Percentiles rank a stretch among this genome's conserved stretches.
Conservation (phyloP, 257 asterid species). For the Ballota nigra region DNA sequence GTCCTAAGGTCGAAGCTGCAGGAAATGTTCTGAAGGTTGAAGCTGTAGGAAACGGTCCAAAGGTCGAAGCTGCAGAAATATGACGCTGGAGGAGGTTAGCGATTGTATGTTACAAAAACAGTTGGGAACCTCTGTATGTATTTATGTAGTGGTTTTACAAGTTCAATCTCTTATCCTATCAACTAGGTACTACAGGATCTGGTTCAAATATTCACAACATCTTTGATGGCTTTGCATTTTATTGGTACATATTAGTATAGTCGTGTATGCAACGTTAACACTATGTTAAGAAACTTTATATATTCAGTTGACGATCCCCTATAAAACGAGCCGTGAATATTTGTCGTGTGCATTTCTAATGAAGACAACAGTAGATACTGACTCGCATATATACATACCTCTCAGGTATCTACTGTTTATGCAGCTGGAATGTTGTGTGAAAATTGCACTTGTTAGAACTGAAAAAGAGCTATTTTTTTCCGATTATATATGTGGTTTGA, state of each 20-base stretch:
- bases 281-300: background rate
- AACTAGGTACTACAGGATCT: constrained; percentile 16
- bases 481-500: background rate
- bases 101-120: constrained; percentile 16
- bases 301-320: background rate
- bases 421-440: background rate
- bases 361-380: background rate
- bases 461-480: background rate
- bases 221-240: constrained; percentile 15
- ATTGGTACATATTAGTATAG: constrained; percentile 17
- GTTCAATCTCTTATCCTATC: constrained; percentile 2
- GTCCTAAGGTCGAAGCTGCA: background rate
- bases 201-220: constrained; percentile 20
- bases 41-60: background rate
- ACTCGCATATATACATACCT: no score
- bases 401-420: background rate
- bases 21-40: background rate
- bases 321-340: background rate
- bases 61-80: background rate
- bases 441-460: background rate
- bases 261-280: constrained; percentile 3
- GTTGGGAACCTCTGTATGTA: constrained; percentile 17
- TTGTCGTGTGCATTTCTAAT: background rate
- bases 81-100: constrained; percentile 18
- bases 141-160: constrained; percentile 21